A percentile compares a stretch with the other conserved stretches of the same genome.
Conservation (phyloP, 768 basidiomycete species). For the Macrolepiota fuliginosa region DNA sequence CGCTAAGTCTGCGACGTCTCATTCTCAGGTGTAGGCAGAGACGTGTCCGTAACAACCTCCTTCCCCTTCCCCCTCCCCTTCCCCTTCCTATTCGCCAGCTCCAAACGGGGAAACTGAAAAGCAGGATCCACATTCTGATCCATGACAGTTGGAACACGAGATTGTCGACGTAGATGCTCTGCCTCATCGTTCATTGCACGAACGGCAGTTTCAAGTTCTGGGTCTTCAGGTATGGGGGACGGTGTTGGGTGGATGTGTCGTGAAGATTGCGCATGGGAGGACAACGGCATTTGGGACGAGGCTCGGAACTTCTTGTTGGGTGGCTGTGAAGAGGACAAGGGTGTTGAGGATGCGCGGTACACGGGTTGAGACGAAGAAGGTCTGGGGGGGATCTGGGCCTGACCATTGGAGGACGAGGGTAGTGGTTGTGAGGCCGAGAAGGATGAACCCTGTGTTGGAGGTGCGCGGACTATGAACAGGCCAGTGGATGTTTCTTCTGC, state of each 20-base stretch:
- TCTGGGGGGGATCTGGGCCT: too few relatives aligned
- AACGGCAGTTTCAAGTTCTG: slow-evolving; percentile 62
- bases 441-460: slow-evolving; percentile 25
- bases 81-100: too few relatives aligned
- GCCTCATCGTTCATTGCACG: slow-evolving; percentile 72
- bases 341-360: too few relatives aligned
- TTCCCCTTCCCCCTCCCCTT: slow-evolving; percentile 26
- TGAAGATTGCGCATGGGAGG: too few relatives aligned
- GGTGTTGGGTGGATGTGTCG: too few relatives aligned
- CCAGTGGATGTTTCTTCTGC: slow-evolving; percentile 44
- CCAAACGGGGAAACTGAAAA: too few relatives aligned
- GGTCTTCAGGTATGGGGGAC: too few relatives aligned
- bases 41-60: slow-evolving; percentile 41
- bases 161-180: too few relatives aligned
- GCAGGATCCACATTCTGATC: slow-evolving; percentile 24
- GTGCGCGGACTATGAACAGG: slow-evolving; percentile 62
- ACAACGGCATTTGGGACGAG: too few relatives aligned
- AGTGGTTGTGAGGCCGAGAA: too few relatives aligned
- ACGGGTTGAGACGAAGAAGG: too few relatives aligned
- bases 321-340: slow-evolving; percentile 38
- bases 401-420: too few relatives aligned
- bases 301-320: slow-evolving; percentile 64
- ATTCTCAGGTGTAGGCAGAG: slow-evolving; percentile 46
- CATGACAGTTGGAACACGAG: slow-evolving; percentile 45
- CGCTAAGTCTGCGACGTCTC: slow-evolving; percentile 69